Conservation (phyloP, 148 eudicot species). For the Spergularia bocconei region DNA sequence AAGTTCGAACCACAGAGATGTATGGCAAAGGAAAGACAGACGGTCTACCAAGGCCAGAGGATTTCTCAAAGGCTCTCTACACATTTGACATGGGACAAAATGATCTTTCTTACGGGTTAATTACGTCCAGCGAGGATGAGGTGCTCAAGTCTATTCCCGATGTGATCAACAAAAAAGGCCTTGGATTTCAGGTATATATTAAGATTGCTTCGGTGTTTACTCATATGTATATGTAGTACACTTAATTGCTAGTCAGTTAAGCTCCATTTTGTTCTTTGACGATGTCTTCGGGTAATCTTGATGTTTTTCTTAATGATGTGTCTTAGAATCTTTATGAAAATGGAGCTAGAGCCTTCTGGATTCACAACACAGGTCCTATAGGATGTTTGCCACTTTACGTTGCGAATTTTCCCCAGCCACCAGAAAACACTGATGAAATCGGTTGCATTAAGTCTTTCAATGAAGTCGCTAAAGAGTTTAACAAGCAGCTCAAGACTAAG, state of each 20-base stretch:
- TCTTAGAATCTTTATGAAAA: conserved; percentile 38
- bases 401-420: conserved; percentile 31
- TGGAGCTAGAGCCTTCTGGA: conserved; percentile 69
- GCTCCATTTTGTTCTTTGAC: too few relatives aligned
- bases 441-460: conserved; percentile 55
- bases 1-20: conserved; percentile 29
- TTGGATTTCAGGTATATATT: too few relatives aligned
- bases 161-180: conserved; percentile 22
- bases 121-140: conserved; percentile 41
- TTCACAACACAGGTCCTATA: conserved; percentile 79
- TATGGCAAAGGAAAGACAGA: conserved; percentile 1
- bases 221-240: too few relatives aligned
- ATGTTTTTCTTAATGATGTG: too few relatives aligned
- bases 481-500: conserved; percentile 38
- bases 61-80: conserved; percentile 58
- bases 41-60: conserved; percentile 40
- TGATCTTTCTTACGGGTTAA: conserved; percentile 55
- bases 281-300: too few relatives aligned
- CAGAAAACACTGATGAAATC: conserved; percentile 38
- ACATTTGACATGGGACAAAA: conserved; percentile 76
- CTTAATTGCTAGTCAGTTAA: too few relatives aligned
- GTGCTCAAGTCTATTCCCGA: conserved; percentile 51
- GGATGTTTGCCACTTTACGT: conserved; percentile 60
- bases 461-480: conserved; percentile 56
- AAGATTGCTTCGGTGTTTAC: too few relatives aligned